phyloP scores from a whole-genome alignment of 768 basidiomycete species.

The Russula earlei region DNA sequence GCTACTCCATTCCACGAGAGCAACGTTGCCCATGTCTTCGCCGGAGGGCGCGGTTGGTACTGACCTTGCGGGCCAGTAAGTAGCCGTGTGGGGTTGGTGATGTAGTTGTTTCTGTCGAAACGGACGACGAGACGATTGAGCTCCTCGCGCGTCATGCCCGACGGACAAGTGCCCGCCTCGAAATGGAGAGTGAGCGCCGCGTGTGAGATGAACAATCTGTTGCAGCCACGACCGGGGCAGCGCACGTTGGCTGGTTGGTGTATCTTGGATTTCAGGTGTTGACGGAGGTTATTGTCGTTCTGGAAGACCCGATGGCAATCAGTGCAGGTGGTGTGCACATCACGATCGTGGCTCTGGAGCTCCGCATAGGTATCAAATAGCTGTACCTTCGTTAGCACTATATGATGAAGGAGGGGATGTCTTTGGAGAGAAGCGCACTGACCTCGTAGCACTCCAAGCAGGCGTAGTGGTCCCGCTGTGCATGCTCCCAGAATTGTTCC shows the following conservation, averaged over 20 bases:
- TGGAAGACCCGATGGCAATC: constrained; percentile 38
- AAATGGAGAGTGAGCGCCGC: constrained; percentile 53
- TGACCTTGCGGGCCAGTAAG: background rate
- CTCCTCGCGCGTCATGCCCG: constrained; percentile 35
- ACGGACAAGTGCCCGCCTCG: constrained; percentile 48
- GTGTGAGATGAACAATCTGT: constrained; percentile 36
- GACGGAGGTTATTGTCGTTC: constrained; percentile 30
- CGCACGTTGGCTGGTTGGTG: constrained; percentile 35
- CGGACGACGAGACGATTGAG: constrained; percentile 1
- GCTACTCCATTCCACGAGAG: constrained; percentile 33
- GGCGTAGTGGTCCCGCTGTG: background rate
- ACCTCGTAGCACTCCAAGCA: background rate
- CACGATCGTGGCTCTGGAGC: constrained; percentile 12
- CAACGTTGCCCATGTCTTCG: constrained; percentile 26
- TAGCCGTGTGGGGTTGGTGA: background rate
- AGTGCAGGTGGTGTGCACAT: constrained; percentile 33
- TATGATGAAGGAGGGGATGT: background rate
- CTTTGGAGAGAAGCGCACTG: background rate
- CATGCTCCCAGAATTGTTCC: constrained; percentile 1
- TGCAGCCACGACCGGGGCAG: constrained; percentile 38
- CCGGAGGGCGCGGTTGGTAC: background rate
- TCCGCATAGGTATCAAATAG: background rate
- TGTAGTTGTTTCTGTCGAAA: background rate
- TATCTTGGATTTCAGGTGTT: constrained; percentile 45
- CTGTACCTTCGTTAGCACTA: background rate